Conservation (phyloP, 2,329 filamentous ascomycete genomes). For the Ceratocystis alfenasii region DNA sequence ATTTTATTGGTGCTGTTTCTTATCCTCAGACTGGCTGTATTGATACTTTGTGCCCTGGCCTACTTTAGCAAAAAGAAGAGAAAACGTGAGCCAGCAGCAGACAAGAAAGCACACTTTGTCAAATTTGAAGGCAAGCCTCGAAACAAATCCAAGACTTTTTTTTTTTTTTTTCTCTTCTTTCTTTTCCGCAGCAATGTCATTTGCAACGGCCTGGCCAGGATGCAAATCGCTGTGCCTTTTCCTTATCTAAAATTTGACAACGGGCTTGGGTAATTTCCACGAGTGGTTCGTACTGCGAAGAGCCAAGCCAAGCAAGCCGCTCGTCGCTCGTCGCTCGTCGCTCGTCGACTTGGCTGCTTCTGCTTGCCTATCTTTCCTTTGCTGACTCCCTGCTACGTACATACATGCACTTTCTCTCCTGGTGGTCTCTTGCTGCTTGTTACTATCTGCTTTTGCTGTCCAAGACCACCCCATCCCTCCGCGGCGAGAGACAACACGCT, state of each 20-base stretch:
- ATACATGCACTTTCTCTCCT: background rate
- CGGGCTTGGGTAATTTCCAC: background rate
- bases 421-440: background rate
- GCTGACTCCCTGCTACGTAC: background rate
- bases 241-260: background rate
- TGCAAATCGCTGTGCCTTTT: background rate
- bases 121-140: background rate
- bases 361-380: background rate
- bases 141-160: background rate
- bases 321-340: too few relatives aligned
- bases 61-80: background rate
- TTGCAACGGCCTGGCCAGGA: background rate
- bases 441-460: background rate
- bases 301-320: background rate
- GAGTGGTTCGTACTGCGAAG: background rate
- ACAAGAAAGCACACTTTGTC: background rate
- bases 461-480: too few relatives aligned
- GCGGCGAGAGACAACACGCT: too few relatives aligned
- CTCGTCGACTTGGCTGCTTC: background rate
- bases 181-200: background rate
- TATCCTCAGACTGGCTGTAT: background rate
- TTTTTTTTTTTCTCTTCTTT: background rate
- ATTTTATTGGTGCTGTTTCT: background rate
- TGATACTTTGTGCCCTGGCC: background rate
- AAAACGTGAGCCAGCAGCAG: background rate